These are phyloP conservation scores for Cercospora brassicicola DNA, from an alignment of 2,329 filamentous ascomycete species.

Conservation along the genomic window DNA sequence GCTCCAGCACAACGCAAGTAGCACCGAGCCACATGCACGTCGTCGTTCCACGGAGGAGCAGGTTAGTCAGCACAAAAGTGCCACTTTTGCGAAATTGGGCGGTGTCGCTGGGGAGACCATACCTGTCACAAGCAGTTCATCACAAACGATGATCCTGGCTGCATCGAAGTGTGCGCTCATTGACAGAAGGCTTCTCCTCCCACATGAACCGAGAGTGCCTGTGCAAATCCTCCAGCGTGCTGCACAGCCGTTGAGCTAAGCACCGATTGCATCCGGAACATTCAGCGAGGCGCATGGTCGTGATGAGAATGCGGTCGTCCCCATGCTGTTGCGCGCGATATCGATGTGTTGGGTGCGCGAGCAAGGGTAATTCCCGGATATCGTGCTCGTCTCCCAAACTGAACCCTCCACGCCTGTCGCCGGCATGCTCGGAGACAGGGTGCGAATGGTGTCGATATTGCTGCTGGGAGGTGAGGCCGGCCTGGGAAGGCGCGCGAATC, in stretches of 20 bases:
- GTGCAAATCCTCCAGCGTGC: constrained; percentile 7
- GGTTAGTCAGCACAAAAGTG: not conserved
- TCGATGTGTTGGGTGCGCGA: constrained; percentile 1
- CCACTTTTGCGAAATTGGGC: not conserved
- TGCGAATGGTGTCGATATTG: not conserved
- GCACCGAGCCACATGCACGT: not conserved
- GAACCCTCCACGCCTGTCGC: constrained; percentile 10
- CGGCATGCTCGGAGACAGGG: constrained; percentile 17
- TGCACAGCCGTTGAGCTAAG: constrained; percentile 15
- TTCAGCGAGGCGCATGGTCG: not conserved
- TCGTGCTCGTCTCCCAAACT: constrained; percentile 13
- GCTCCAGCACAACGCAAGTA: not conserved
- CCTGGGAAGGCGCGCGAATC: not conserved
- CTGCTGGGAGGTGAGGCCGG: constrained; percentile 1
- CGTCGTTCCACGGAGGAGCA: not conserved
- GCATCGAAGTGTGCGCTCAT: not conserved
- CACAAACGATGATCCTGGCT: not conserved
- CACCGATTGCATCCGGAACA: constrained; percentile 10
- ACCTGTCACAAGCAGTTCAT: constrained; percentile 6
- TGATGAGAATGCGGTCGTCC: not conserved
- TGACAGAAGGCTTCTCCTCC: constrained; percentile 8
- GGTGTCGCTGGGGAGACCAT: constrained; percentile 3
- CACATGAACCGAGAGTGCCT: constrained; percentile 1
- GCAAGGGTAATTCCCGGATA: constrained; percentile 15
- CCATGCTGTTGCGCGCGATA: not conserved